These are phyloP conservation scores for Lactarius trivialis DNA, from an alignment of 768 basidiomycete genomes.

Conservation along the genomic window DNA sequence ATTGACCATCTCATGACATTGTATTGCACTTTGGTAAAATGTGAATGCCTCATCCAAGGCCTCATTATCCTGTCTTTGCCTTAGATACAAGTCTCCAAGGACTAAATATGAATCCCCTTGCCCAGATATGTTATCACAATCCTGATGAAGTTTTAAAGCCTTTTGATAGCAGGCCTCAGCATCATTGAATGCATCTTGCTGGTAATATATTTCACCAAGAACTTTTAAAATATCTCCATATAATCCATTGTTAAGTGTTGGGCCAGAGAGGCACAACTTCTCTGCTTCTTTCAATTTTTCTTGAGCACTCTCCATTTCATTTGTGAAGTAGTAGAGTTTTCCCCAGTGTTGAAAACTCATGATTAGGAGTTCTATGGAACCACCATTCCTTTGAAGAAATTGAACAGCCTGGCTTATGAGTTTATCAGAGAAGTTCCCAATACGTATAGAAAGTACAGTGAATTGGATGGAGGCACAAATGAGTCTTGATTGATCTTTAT, in stretches of 20 bases:
- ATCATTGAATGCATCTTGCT: neutral
- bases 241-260: neutral
- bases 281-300: neutral
- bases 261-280: neutral
- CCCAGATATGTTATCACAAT: neutral
- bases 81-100: too few species aligned
- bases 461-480: neutral
- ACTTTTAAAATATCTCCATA: neutral
- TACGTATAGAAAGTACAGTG: neutral
- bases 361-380: neutral
- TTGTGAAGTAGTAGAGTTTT: neutral
- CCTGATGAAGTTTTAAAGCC: neutral
- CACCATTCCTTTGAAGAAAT: neutral
- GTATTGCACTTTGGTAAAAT: neutral
- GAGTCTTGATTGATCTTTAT: neutral
- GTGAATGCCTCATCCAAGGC: too few species aligned
- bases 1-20: neutral
- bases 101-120: neutral
- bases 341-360: neutral
- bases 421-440: neutral
- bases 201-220: neutral
- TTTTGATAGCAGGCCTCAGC: neutral
- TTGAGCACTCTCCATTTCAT: neutral
- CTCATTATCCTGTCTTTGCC: too few species aligned
- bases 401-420: neutral